Evolutionary conservation across 2,329 filamentous ascomycete species (phyloP).

Genomic region (Cercospora sp.): DNA sequence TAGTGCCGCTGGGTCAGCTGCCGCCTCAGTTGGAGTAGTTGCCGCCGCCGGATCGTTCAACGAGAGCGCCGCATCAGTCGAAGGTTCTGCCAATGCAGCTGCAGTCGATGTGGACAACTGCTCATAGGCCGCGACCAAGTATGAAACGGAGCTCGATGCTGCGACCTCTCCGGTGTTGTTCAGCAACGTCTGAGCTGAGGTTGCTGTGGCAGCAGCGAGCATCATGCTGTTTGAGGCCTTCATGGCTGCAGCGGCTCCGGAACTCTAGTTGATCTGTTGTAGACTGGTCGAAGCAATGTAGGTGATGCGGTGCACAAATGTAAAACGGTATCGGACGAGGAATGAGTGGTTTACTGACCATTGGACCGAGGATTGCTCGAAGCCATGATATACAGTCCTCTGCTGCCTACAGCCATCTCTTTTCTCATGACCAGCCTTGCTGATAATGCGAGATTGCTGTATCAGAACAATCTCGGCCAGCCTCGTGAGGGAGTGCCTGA

Average conservation of each 20-base stretch:
- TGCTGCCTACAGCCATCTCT: constrained; percentile 3
- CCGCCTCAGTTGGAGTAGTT: neutral
- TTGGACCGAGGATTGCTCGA: neutral
- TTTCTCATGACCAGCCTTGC: constrained; percentile 3
- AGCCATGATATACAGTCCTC: constrained; percentile 2
- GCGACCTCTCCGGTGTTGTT: neutral
- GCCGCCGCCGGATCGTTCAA: neutral
- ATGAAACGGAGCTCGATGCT: constrained; percentile 8
- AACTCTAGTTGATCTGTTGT: neutral
- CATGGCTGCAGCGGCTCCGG: constrained; percentile 3
- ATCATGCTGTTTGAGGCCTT: constrained; percentile 10
- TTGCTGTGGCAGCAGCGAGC: constrained; percentile 7
- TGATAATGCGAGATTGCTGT: constrained; percentile 1
- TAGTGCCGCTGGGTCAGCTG: neutral
- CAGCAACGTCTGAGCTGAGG: constrained; percentile 7
- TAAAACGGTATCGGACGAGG: neutral
- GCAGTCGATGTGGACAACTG: constrained; percentile 1
- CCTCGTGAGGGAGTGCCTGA: neutral
- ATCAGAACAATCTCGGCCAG: constrained; percentile 2
- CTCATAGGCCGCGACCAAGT: constrained; percentile 7
- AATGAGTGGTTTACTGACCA: constrained; percentile 5
- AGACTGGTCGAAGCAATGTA: constrained; percentile 3
- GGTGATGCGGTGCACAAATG: neutral
- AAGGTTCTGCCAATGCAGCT: neutral
- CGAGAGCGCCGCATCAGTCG: neutral